Conservation (phyloP, 768 basidiomycete genomes). For the Psilocybe sp. region DNA sequence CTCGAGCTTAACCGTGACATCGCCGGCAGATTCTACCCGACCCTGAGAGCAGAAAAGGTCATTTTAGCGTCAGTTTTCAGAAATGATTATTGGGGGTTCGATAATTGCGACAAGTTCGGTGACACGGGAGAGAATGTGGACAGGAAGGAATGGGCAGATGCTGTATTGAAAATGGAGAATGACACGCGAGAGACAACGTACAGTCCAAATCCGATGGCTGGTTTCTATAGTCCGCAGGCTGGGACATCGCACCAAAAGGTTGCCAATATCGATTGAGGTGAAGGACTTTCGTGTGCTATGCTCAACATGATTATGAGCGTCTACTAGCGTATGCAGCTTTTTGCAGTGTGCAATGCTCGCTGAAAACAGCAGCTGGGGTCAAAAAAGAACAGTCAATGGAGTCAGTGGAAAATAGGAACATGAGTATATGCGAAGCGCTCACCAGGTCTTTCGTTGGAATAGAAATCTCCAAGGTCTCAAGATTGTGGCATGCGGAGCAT, state of each 20-base stretch:
- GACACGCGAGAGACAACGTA: slow-evolving; percentile 24
- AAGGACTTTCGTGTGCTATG: slow-evolving; percentile 39
- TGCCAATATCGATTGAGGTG: slow-evolving; percentile 29
- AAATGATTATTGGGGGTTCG: not conserved
- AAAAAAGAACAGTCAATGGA: not conserved
- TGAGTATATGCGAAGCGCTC: slow-evolving; percentile 11
- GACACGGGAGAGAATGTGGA: too few species aligned
- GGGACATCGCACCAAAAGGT: slow-evolving; percentile 38
- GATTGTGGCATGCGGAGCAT: slow-evolving; percentile 36
- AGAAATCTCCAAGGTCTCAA: slow-evolving; percentile 49
- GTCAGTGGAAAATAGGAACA: not conserved
- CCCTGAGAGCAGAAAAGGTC: slow-evolving; percentile 21
- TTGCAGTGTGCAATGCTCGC: slow-evolving; percentile 31
- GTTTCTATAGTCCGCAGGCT: slow-evolving; percentile 45
- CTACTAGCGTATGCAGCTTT: slow-evolving; percentile 42
- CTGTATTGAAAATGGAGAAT: too few species aligned
- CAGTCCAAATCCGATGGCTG: slow-evolving; percentile 53
- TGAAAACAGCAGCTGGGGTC: slow-evolving; percentile 28
- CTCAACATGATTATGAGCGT: slow-evolving; percentile 39
- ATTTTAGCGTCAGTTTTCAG: not conserved
- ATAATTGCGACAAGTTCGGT: not conserved
- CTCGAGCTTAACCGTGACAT: slow-evolving; percentile 25
- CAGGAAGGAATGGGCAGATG: too few species aligned
- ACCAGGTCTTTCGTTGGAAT: slow-evolving; percentile 54
- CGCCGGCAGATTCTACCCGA: slow-evolving; percentile 14